phyloP scores from a whole-genome alignment of 148 eudicot species.

The Chenopodium suecicum region DNA sequence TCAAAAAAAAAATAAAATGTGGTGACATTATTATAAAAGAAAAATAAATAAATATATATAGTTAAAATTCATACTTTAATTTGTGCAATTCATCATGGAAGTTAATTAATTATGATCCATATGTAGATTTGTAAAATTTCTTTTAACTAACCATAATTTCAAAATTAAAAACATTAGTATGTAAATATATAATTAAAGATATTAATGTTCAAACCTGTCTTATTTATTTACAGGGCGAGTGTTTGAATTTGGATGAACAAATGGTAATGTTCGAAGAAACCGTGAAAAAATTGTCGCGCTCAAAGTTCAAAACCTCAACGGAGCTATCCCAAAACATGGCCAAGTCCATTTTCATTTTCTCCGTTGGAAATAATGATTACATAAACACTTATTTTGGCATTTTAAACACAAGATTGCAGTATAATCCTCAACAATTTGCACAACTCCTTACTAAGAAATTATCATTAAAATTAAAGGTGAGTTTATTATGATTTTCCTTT shows the following conservation, averaged over 20 bases:
- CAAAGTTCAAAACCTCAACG: neutral
- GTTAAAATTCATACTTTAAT: too few relatives aligned
- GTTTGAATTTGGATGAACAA: slow-evolving; percentile 60
- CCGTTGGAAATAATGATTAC: slow-evolving; percentile 60
- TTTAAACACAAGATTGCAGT: slow-evolving; percentile 7
- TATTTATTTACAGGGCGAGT: slow-evolving; percentile 43
- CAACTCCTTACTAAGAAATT: slow-evolving; percentile 36
- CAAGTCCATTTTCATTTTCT: slow-evolving; percentile 42
- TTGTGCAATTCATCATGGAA: too few relatives aligned
- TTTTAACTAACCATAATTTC: too few relatives aligned
- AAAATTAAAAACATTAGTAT: too few relatives aligned
- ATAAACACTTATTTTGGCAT: slow-evolving; percentile 40
- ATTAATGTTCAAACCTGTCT: too few relatives aligned
- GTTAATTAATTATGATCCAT: too few relatives aligned
- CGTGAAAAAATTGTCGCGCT: slow-evolving; percentile 30
- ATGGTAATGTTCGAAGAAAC: slow-evolving; percentile 38
- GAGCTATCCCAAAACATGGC: slow-evolving; percentile 36
- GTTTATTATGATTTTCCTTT: neutral
- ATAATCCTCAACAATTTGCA: slow-evolving; percentile 41
- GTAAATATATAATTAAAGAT: too few relatives aligned
- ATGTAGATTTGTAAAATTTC: too few relatives aligned
- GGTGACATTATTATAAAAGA: too few relatives aligned
- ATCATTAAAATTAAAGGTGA: slow-evolving; percentile 41
- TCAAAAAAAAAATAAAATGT: too few relatives aligned
- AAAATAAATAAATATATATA: too few relatives aligned